Conservation (phyloP, 2,329 filamentous ascomycete genomes). For the Apiospora malaysiana region DNA sequence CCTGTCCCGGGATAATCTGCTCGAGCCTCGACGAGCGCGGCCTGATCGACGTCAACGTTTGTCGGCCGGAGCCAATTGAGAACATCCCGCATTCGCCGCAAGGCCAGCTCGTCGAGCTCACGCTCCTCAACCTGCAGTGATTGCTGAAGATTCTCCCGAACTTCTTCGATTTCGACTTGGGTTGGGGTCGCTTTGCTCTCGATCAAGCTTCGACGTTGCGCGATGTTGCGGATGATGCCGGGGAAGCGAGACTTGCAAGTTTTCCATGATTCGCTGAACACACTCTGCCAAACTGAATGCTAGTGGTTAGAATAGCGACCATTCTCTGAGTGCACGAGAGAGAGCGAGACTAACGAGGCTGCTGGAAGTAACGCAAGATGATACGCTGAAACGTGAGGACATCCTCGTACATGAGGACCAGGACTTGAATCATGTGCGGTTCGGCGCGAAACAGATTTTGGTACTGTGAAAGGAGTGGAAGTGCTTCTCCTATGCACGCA, state of each 20-base stretch:
- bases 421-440: conserved; percentile 27
- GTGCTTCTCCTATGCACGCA: conserved; percentile 31
- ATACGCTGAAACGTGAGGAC: conserved; percentile 31
- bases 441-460: conserved; percentile 28
- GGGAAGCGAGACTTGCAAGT: conserved; percentile 29
- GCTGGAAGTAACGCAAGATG: conserved; percentile 29
- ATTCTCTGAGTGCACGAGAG: background rate
- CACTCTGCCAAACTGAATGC: conserved; percentile 33
- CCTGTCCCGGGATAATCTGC: conserved; percentile 29
- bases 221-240: conserved; percentile 31
- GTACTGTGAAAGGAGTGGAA: conserved; percentile 31
- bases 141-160: conserved; percentile 20
- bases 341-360: conserved; percentile 26
- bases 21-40: conserved; percentile 19
- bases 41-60: conserved; percentile 20
- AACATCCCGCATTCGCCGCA: conserved; percentile 22
- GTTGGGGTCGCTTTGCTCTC: conserved; percentile 29
- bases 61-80: conserved; percentile 25
- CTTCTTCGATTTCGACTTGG: conserved; percentile 31
- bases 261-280: conserved; percentile 36
- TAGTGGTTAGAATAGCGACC: background rate
- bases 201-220: conserved; percentile 29
- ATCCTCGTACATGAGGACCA: conserved; percentile 29
- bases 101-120: conserved; percentile 21
- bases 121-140: background rate